These are phyloP conservation scores for Neofusicoccum kwambonambiense DNA, from an alignment of 2,329 filamentous ascomycete species.

Conservation along the genomic window DNA sequence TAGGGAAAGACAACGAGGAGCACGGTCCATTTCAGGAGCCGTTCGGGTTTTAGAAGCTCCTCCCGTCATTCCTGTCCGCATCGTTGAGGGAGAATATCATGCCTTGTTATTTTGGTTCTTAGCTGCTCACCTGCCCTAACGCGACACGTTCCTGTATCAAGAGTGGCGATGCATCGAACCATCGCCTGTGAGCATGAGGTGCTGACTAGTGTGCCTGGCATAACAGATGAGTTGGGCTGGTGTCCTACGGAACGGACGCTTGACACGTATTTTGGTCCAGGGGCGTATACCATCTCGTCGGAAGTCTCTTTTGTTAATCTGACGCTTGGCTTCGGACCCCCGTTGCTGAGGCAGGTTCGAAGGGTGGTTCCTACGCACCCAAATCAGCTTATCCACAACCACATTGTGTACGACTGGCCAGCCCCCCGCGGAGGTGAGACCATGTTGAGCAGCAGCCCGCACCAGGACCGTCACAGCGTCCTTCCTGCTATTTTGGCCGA, in stretches of 20 bases:
- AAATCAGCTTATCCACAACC: conserved; percentile 28
- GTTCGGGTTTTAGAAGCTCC: not conserved
- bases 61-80: not conserved
- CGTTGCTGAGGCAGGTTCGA: conserved; percentile 28
- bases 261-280: conserved; percentile 26
- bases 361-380: conserved; percentile 24
- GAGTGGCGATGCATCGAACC: not conserved
- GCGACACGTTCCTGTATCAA: not conserved
- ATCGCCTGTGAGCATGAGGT: not conserved
- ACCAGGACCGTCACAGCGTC: conserved; percentile 28
- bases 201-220: not conserved
- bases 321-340: conserved; percentile 34
- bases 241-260: conserved; percentile 33
- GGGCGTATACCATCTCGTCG: conserved; percentile 22
- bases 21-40: not conserved
- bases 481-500: conserved; percentile 35
- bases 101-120: not conserved
- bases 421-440: conserved; percentile 21
- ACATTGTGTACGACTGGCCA: conserved; percentile 40
- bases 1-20: not conserved
- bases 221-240: conserved; percentile 32
- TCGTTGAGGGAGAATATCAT: not conserved
- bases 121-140: not conserved
- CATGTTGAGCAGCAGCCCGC: not conserved
- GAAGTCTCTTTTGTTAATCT: conserved; percentile 31